Evolutionary conservation across 2,329 filamentous ascomycete genomes (phyloP), one percentile per base, ranked within the genome.

Genomic region (Pseudodiploospora longispora): DNA sequence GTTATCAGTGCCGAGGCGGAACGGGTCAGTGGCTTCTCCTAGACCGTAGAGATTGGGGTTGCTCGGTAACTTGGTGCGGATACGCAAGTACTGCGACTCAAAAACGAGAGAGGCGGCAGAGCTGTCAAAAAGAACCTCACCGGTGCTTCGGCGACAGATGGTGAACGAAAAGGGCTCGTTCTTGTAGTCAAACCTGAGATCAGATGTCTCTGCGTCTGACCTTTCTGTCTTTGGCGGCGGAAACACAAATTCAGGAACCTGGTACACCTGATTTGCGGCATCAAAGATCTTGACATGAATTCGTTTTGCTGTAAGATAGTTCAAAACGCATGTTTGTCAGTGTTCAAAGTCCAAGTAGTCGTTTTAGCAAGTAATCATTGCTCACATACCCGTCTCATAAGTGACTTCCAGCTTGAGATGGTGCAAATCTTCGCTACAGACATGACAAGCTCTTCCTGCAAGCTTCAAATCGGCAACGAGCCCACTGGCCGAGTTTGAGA

Each of bases 211-310:
- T 9, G 54, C 50, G 29, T 30, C 30, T 6, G n/a, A 6, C 8
- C 30, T 9, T 9, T 5, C 27, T 10, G 60, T 59, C n/a, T 56
- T 53, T 1, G 83, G 82, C 1, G 81, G 75, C 7, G 80, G 72
- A 10, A 87, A 63, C 27, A 85, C 75, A 2, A 71, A 72, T 38
- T 80, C 76, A 10, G 83, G 83, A 2, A 88, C 75, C 59, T 88
- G 83, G 55, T 85, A 88, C 37, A 82, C 80, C 37, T 78, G 70
- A 48, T 80, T 71, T 9, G 68, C 73, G 8, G 74, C 70, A 61
- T 88, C 85, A 48, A 80, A 76, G 43, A 89, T 85, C 53, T 83
- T 74, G 55, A 88, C 80, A 58, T 87, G 84, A 2, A 88, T 71
- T 27, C 85, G 80, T 10, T 73, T 69, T 29, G 31, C 47, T 49